Evolutionary conservation across 345 rosid genomes (phyloP).

Genomic region (Lagerstroemia speciosa): DNA sequence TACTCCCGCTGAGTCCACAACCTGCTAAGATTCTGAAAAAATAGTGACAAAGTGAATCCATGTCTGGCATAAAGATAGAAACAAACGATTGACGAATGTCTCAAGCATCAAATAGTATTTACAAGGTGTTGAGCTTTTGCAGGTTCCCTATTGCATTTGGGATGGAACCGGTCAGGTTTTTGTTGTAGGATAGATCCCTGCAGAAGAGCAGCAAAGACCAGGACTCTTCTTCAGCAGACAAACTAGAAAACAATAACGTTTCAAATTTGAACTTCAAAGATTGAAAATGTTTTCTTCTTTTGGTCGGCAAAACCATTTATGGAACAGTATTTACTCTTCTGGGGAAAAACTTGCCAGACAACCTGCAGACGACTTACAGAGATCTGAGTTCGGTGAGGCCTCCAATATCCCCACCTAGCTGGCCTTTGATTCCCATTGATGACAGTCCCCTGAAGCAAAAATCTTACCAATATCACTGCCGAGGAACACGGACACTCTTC

Average conservation of each 20-base stretch:
- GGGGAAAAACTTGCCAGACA: no score
- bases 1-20: conserved; percentile 69
- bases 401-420: conserved; percentile 84
- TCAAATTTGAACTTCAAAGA: neutral
- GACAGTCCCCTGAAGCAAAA: conserved; percentile 59
- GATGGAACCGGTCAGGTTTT: conserved; percentile 61
- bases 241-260: no score
- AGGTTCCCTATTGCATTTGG: conserved; percentile 70
- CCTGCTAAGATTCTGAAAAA: conserved; percentile 73
- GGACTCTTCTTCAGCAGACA: neutral
- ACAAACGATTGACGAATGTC: neutral
- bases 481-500: no score
- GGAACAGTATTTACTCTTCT: neutral
- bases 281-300: neutral
- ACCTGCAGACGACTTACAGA: conserved; percentile 69
- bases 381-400: conserved; percentile 63
- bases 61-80: neutral
- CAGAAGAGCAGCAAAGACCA: conserved; percentile 5
- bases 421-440: conserved; percentile 75
- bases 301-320: neutral
- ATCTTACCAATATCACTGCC: neutral
- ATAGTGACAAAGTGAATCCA: neutral
- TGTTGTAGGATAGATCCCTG: conserved; percentile 88
- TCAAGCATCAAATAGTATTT: conserved; percentile 12
- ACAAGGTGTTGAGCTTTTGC: conserved; percentile 69